These are phyloP conservation scores for Boletus reticulatus DNA, from an alignment of 768 basidiomycete species.

Conservation along the genomic window DNA sequence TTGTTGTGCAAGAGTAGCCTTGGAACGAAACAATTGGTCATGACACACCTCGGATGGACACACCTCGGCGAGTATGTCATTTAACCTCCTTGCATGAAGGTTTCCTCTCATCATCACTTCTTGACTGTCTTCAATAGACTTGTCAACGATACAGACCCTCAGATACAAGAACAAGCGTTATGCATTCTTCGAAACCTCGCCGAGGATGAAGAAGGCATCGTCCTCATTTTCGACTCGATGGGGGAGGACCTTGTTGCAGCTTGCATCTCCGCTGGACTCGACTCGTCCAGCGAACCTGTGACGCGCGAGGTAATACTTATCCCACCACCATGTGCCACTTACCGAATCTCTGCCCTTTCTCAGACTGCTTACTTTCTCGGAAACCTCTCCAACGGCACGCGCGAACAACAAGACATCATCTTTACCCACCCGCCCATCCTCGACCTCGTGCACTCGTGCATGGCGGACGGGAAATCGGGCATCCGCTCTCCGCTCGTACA, in stretches of 20 bases:
- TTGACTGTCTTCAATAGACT: conserved; percentile 38
- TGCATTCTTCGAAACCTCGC: conserved; percentile 66
- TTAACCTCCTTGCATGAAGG: background rate
- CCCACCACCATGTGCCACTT: background rate
- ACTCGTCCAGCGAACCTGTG: conserved; percentile 51
- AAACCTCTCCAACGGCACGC: conserved; percentile 63
- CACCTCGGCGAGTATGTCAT: conserved; percentile 51
- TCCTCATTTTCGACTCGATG: conserved; percentile 56
- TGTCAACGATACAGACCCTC: conserved; percentile 49
- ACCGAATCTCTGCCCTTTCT: background rate
- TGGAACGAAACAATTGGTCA: conserved; percentile 63
- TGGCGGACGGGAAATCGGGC: conserved; percentile 58
- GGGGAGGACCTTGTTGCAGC: conserved; percentile 44
- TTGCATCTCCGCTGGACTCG: conserved; percentile 47
- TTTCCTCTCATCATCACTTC: background rate
- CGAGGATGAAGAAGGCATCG: conserved; percentile 61
- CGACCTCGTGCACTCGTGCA: conserved; percentile 49
- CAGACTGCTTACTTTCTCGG: conserved; percentile 62
- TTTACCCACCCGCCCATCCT: conserved; percentile 53
- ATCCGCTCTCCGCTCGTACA: conserved; percentile 59
- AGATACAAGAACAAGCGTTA: conserved; percentile 70
- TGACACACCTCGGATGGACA: conserved; percentile 67
- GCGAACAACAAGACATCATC: conserved; percentile 50
- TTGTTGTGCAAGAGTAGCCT: conserved; percentile 60
- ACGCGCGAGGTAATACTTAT: conserved; percentile 43